phyloP scores from a whole-genome alignment of 2,329 filamentous ascomycete genomes.

The Diaporthe sp. region DNA sequence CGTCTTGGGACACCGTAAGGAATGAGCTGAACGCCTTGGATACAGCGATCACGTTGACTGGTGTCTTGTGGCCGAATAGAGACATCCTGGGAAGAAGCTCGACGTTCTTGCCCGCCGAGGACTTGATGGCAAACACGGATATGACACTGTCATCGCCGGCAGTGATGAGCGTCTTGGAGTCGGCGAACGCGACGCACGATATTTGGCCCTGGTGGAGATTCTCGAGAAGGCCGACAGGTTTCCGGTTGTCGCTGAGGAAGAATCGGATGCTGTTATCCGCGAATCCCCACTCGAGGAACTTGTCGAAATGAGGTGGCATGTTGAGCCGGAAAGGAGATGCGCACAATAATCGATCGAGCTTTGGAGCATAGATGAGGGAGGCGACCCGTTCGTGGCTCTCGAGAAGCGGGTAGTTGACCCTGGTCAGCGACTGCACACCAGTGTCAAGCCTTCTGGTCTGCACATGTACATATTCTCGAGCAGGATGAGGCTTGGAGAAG shows the following conservation, averaged over 20 bases:
- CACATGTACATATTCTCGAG: slow-evolving; percentile 77
- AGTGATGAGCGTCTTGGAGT: slow-evolving; percentile 91
- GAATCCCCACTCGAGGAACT: slow-evolving; percentile 96
- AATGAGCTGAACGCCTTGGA: slow-evolving; percentile 91
- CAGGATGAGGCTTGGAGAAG: slow-evolving; percentile 84
- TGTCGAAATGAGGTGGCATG: slow-evolving; percentile 87
- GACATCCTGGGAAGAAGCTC: slow-evolving; percentile 85
- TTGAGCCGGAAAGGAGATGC: slow-evolving; percentile 88
- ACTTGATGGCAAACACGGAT: slow-evolving; percentile 82
- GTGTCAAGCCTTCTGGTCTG: slow-evolving; percentile 81
- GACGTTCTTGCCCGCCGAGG: slow-evolving; percentile 74
- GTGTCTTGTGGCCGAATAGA: slow-evolving; percentile 90
- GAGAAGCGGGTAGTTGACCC: slow-evolving; percentile 83
- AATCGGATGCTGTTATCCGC: slow-evolving; percentile 94
- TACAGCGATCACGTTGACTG: slow-evolving; percentile 85
- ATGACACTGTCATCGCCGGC: slow-evolving; percentile 94
- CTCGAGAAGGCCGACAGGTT: slow-evolving; percentile 87
- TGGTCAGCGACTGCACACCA: slow-evolving; percentile 80
- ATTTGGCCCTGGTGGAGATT: slow-evolving; percentile 94
- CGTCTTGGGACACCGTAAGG: slow-evolving; percentile 85
- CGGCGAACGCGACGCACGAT: slow-evolving; percentile 85
- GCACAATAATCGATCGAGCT: slow-evolving; percentile 85
- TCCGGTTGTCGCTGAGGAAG: slow-evolving; percentile 86
- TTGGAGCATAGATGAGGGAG: slow-evolving; percentile 82
- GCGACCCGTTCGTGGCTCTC: slow-evolving; percentile 84